Percentiles rank a stretch among this genome's conserved stretches.
These are phyloP conservation scores for Lasiodiplodia sp. DNA, from an alignment of 2,329 filamentous ascomycete species.

Conservation along the genomic window DNA sequence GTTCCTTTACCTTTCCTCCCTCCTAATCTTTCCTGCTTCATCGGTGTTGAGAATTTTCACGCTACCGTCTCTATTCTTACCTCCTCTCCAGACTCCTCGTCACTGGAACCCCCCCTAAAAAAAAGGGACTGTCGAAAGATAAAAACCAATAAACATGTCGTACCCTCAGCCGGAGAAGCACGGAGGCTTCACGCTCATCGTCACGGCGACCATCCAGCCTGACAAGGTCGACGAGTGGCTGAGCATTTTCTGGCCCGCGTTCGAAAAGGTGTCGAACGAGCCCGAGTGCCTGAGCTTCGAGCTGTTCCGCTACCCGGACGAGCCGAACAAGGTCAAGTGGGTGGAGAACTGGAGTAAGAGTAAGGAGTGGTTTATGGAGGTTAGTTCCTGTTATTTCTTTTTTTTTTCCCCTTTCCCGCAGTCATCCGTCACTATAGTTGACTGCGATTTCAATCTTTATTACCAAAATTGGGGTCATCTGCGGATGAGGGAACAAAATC, in stretches of 20 bases:
- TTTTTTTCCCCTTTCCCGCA: not conserved
- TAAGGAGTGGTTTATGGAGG: conserved; percentile 9
- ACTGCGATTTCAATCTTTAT: too few species aligned
- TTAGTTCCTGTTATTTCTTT: not conserved
- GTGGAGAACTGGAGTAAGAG: conserved; percentile 19
- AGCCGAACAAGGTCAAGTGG: conserved; percentile 24
- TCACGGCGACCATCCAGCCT: conserved; percentile 11
- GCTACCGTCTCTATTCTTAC: not conserved
- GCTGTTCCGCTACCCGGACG: conserved; percentile 11
- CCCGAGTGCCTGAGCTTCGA: conserved; percentile 26
- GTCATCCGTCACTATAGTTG: too few species aligned
- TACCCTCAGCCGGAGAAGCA: not conserved
- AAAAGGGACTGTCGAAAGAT: not conserved
- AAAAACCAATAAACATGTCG: not conserved
- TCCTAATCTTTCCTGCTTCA: too few species aligned
- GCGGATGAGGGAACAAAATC: too few species aligned
- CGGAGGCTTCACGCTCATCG: conserved; percentile 8
- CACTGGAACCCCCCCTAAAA: not conserved
- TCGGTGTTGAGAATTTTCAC: too few species aligned
- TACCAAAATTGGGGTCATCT: too few species aligned
- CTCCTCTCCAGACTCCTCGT: not conserved
- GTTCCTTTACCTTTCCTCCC: not conserved
- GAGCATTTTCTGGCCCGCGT: not conserved
- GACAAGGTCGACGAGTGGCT: conserved; percentile 17
- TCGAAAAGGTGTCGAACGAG: not conserved